Base-by-base conservation (phyloP, 805 yeast species). In the Ogataea paradorogensis region DNA sequence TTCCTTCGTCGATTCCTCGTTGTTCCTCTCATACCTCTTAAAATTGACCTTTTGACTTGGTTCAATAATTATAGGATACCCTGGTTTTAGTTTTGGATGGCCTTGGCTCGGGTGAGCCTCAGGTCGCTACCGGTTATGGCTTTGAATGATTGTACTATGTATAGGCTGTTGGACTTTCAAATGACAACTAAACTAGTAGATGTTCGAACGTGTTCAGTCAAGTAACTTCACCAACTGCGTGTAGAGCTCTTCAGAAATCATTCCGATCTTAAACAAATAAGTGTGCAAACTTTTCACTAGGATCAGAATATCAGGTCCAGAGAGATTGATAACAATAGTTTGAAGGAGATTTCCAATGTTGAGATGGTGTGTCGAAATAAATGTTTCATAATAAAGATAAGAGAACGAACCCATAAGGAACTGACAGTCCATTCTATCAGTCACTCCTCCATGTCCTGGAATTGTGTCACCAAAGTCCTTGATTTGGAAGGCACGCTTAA, bases 401-500 rank as follows among this genome's bases (percentile, higher is more conserved):
- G 93, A 76, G 60, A 93, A 93, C 27, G 95, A 86, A 9, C 99
- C 99, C 98, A 93, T 93, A 53, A 93, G 70, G 60, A 91, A 93
- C 67, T 93, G 98, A 66, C 99, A 93, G 66, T 93, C 99, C 70
- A 93, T 82, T 67, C 99, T 78, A 62, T 93, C 99, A 18, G 97
- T 90, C 51, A 93, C 82, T 52, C 99, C 99, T 48, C 99, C 99
- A 60, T 93, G 99, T 23, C 99, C 99, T 11, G 99, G 99, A 52
- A 93, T 93, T 8, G 98, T 91, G 58, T 91, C 95, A 51, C 98
- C 99, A 58, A 93, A 93, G 65, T 93, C 99, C 66, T 93, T 93
- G 40, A 90, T 89, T 57, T 91, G 86, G 67, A 93, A 90, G 10
- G 98, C 88, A 65, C 99, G 80, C 70, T 93, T 93, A 53, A 93